Conservation (phyloP, 1,139 yeast genomes). For the Yamadazyma sp. region DNA sequence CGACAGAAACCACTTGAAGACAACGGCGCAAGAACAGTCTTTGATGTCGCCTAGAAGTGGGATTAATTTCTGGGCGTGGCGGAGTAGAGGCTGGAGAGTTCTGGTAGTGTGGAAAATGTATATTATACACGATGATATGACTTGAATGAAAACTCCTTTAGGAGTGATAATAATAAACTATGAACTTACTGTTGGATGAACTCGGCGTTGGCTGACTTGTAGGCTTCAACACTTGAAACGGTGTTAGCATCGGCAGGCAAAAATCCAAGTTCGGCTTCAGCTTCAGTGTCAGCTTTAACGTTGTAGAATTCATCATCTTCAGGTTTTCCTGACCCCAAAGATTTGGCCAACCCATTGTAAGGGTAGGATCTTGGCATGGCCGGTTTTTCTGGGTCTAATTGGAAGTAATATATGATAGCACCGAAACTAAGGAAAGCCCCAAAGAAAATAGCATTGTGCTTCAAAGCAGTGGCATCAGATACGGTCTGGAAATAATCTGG, state of each 20-base stretch:
- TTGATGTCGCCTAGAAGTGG: no score
- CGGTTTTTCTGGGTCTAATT: constrained; percentile 71
- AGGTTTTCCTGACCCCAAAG: constrained; percentile 62
- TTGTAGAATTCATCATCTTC: constrained; percentile 48
- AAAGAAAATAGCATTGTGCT: constrained; percentile 53
- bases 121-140: constrained; percentile 3
- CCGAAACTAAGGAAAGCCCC: constrained; percentile 56
- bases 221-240: constrained; percentile 30
- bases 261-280: constrained; percentile 41
- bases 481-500: constrained; percentile 73
- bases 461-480: constrained; percentile 61
- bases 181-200: constrained; percentile 25
- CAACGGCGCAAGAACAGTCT: no score
- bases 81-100: no score
- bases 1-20: no score
- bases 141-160: background rate
- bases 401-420: constrained; percentile 52
- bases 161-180: background rate
- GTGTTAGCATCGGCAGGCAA: constrained; percentile 34
- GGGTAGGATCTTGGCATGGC: constrained; percentile 80
- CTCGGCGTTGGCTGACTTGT: constrained; percentile 38
- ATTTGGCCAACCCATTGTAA: constrained; percentile 70
- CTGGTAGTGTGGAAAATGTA: background rate
- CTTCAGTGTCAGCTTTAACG: constrained; percentile 42
- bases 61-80: no score